These are phyloP conservation scores for Fusarium denticulatum DNA, from an alignment of 2,329 filamentous ascomycete genomes.

Conservation along the genomic window DNA sequence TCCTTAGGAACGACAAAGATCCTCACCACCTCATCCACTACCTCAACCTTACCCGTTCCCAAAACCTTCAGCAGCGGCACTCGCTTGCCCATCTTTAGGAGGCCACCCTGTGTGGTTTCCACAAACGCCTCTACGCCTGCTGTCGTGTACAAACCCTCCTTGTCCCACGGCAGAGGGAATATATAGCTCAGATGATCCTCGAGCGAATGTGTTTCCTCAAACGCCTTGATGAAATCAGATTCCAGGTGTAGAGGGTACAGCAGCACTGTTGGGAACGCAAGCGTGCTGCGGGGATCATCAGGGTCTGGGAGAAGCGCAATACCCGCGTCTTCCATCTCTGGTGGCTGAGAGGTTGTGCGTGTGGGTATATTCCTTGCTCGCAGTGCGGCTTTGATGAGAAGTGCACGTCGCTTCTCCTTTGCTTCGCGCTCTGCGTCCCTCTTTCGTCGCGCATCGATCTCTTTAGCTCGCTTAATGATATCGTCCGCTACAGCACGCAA, in stretches of 20 bases:
- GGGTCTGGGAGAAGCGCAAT: slow-evolving; percentile 77
- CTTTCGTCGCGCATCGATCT: slow-evolving; percentile 63
- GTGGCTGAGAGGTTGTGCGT: slow-evolving; percentile 74
- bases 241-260: slow-evolving; percentile 86
- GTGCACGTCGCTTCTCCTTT: slow-evolving; percentile 64
- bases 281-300: slow-evolving; percentile 74
- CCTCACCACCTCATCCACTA: slow-evolving; percentile 85
- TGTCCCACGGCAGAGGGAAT: slow-evolving; percentile 89
- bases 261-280: slow-evolving; percentile 82
- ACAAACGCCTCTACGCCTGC: slow-evolving; percentile 85
- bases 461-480: slow-evolving; percentile 67
- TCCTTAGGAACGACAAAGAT: slow-evolving; percentile 83
- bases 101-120: slow-evolving; percentile 80
- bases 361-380: slow-evolving; percentile 75
- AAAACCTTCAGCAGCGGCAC: slow-evolving; percentile 80
- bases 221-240: slow-evolving; percentile 90
- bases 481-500: slow-evolving; percentile 71
- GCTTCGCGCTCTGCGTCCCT: slow-evolving; percentile 66
- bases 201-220: slow-evolving; percentile 79
- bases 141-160: slow-evolving; percentile 69
- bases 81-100: slow-evolving; percentile 92
- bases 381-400: slow-evolving; percentile 73
- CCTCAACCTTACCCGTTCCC: slow-evolving; percentile 79
- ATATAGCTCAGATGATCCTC: slow-evolving; percentile 85
- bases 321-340: slow-evolving; percentile 86